These are phyloP conservation scores for Leucosporidium creatinivorum DNA, from an alignment of 768 basidiomycete species.

Conservation along the genomic window DNA sequence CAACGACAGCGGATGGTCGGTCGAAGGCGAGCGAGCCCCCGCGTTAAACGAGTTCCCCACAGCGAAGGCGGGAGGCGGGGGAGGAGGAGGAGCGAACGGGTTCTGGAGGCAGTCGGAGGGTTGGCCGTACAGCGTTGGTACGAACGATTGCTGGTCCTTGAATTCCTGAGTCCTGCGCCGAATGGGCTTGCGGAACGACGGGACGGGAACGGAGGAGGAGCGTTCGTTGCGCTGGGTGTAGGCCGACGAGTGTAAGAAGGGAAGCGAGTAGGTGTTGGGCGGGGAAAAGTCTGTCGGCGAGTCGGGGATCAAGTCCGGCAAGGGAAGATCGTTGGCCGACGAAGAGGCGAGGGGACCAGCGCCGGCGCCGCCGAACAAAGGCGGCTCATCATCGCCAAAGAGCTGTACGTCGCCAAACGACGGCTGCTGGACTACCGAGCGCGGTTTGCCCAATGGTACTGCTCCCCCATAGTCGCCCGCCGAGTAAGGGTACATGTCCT, in stretches of 20 bases:
- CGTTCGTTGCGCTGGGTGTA: background rate
- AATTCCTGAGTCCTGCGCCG: background rate
- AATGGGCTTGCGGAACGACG: background rate
- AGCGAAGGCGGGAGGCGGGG: too few relatives aligned
- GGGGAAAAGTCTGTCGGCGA: background rate
- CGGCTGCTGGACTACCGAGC: too few relatives aligned
- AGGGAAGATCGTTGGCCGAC: background rate
- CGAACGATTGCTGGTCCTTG: background rate
- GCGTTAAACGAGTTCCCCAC: too few relatives aligned
- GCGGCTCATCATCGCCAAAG: too few relatives aligned
- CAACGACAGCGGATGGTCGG: conserved; percentile 22
- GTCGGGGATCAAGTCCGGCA: background rate
- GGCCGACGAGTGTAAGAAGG: too few relatives aligned
- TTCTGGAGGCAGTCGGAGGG: background rate
- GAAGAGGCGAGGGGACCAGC: background rate
- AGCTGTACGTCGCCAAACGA: too few relatives aligned
- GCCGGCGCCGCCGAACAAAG: too few relatives aligned
- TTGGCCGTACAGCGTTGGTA: background rate
- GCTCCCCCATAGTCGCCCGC: too few relatives aligned
- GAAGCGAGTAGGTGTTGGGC: background rate
- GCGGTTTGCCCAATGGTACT: too few relatives aligned
- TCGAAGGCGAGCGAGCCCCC: too few relatives aligned
- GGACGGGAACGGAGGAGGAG: background rate
- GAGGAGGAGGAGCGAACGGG: background rate
- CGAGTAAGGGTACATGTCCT: too few relatives aligned